Base-by-base conservation (phyloP, 352 stramenopile genomes). In the Phytophthora niederhauseri region DNA sequence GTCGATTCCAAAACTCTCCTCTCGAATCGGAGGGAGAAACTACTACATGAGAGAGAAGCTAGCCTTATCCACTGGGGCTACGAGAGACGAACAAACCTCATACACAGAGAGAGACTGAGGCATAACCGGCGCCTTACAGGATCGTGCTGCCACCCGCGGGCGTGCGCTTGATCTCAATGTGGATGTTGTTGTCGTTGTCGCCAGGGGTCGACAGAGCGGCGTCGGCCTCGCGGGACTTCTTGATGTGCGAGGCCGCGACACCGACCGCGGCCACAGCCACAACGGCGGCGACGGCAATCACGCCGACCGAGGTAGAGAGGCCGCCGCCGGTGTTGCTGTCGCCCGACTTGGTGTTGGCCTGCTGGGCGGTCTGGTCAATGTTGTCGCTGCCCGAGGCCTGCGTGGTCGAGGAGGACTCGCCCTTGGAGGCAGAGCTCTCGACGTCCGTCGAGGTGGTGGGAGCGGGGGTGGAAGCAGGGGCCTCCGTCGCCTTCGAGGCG, bases 141-240 rank as follows among this genome's bases (percentile, higher is more conserved):
- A 82, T 80, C 45, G 75, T 82, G 68, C 72, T 82, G 52, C 75
- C 72, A 31, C 66, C 72, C n/a, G 72, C 72, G 45, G 75, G 75
- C 34, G 75, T 82, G 48, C 57, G 68, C 65, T 73, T 80, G 50
- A 82, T 76, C 61, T 82, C 75, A 52, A 82, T 72, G 52, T 79
- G 72, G 24, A 79, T 79, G 46, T 74, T 67, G 52, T 72, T 67
- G 45, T 63, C 62, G 50, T 57, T 65, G 45, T 78, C 72, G 15
- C 64, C 68, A 15, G 72, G 72, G 17, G 72, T 78, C 24, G 52
- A 43, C 34, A 78, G 57, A 28, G 62, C 30, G 7, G 56, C 72
- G 38, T 78, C 67, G 43, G 54, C 59, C 4, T 73, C 64, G 43
- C 58, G 71, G 8, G 58, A 19, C 24, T 76, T 74, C 57, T 77